Percentiles rank a stretch among this genome's conserved stretches.
Conservation (phyloP, 73 alveolate species). For the Paramecium octaurelia region DNA sequence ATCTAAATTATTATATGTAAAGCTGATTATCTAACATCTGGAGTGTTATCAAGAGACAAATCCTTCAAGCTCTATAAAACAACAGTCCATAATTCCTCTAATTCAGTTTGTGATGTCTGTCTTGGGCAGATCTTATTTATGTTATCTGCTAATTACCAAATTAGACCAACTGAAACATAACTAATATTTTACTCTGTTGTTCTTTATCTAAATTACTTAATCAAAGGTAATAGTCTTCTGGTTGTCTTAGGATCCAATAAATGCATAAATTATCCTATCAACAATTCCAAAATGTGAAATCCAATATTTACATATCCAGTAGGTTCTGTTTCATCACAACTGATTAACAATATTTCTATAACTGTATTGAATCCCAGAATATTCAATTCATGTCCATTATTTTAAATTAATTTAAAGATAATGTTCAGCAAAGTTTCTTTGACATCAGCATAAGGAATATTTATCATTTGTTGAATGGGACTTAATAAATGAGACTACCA, state of each 20-base stretch:
- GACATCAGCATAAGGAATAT: constrained; percentile 29
- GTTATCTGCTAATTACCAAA: constrained; percentile 46
- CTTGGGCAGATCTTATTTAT: not conserved
- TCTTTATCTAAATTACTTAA: constrained; percentile 12
- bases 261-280: constrained; percentile 26
- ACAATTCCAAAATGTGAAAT: constrained; percentile 15
- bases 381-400: constrained; percentile 44
- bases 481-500: not conserved
- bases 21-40: constrained; percentile 45
- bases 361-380: not conserved
- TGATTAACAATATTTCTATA: not conserved
- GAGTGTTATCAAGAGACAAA: not conserved
- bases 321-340: constrained; percentile 46
- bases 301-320: constrained; percentile 38
- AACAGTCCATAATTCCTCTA: constrained; percentile 29
- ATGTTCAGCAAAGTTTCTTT: constrained; percentile 41
- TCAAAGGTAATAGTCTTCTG: not conserved
- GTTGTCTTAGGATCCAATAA: constrained; percentile 8
- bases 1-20: constrained; percentile 12
- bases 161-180: constrained; percentile 21
- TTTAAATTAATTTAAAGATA: not conserved
- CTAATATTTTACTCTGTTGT: constrained; percentile 46
- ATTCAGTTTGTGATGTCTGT: not conserved
- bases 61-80: constrained; percentile 29
- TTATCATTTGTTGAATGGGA: constrained; percentile 29